Conservation (phyloP, 441 rosid genomes). For the Macaranga tanarius region DNA sequence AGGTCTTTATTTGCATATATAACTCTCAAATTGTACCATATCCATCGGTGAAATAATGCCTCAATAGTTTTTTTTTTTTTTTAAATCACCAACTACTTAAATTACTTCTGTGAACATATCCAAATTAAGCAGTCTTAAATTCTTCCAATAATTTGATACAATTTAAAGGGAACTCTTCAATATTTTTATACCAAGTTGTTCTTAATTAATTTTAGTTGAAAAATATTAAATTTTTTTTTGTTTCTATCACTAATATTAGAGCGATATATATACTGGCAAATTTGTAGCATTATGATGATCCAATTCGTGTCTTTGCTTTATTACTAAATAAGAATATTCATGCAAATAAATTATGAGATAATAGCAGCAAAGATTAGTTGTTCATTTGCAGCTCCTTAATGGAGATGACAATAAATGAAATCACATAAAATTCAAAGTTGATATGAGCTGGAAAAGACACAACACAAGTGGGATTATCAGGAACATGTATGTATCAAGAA, state of each 20-base stretch:
- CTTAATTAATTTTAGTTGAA: no score
- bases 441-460: constrained; percentile 3
- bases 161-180: no score
- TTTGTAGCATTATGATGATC: background rate
- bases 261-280: background rate
- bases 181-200: no score
- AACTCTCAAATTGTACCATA: background rate
- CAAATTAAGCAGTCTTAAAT: no score
- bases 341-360: background rate
- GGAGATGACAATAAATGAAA: background rate
- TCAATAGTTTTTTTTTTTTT: background rate
- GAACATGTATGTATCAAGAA: constrained; percentile 21
- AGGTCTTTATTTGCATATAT: no score
- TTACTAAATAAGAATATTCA: background rate
- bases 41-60: background rate
- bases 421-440: background rate
- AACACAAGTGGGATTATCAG: constrained; percentile 6
- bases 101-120: no score
- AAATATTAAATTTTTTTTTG: no score
- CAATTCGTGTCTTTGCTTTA: background rate
- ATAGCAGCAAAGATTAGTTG: background rate
- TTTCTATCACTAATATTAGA: no score
- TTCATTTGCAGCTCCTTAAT: background rate
- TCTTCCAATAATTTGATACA: no score
- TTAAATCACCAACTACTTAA: no score